Base-by-base conservation (phyloP, 768 basidiomycete species). In the Tulasnella sp. region DNA sequence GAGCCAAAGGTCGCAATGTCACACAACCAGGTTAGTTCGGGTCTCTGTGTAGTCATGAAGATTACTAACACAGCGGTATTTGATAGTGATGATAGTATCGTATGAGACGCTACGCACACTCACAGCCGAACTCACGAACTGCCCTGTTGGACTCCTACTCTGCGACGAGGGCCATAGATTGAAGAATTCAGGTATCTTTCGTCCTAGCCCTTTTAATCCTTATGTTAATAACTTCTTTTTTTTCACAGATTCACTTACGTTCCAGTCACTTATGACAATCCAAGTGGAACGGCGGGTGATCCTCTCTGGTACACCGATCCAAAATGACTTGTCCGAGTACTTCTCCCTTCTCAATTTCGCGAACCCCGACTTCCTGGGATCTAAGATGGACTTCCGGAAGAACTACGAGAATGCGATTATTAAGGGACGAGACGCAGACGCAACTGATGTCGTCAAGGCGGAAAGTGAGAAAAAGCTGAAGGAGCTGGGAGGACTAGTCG, bases 101-200 rank as follows among this genome's bases (percentile, higher is more conserved):
- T 99, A 99, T 65, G 95, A 99, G 70, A 95, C 91, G 0, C 78
- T 99, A 53, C 83, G 95, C 19, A 85, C 85, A 3, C 74, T 97
- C 11, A 78, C 84, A 7, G 81, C 72, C 0, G 81, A 94, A 67
- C 77, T 98, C 10, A 83, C 83, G 3, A 80, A 78, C 59, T 90
- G 88, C 64, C 82, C 77, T 53, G 88, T 99, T 49, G 96, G 96
- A 1, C 72, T 99, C 15, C 73, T 99, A n/a, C 80, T 99, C 29
- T 95, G 92, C 63, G 95, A 99, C 67, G 95, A 99, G 74, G 95
- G 95, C 3, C 95, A 99, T 74, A 77, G 95, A 52, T 75, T 99
- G 61, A 99, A 99, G 74, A 99, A 99, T 69, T 88, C 88, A 49
- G 88, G 93, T 88, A 64, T 55, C 76, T 52, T 52, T n/a, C 34